These are phyloP conservation scores for Sporothrix brasiliensis DNA, from an alignment of 2,329 filamentous ascomycete species.

Conservation along the genomic window DNA sequence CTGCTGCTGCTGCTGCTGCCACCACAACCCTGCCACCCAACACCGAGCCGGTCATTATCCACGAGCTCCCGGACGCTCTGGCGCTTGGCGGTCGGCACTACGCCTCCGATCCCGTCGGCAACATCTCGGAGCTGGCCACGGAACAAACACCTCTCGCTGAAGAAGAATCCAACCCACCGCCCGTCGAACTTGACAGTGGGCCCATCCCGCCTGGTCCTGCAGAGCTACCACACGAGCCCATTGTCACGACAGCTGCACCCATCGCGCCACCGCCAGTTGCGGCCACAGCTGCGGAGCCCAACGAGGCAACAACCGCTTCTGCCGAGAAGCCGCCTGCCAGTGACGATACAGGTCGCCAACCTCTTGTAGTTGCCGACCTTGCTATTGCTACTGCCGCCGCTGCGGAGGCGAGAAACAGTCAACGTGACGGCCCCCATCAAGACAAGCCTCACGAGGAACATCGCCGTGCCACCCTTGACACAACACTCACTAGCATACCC, in stretches of 20 bases:
- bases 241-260: constrained; percentile 20
- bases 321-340: neutral
- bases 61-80: constrained; percentile 41
- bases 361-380: constrained; percentile 21
- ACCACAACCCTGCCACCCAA: constrained; percentile 40
- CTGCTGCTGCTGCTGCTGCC: neutral
- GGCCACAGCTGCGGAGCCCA: neutral
- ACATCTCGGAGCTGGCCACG: constrained; percentile 54
- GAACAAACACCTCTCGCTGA: constrained; percentile 47
- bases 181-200: constrained; percentile 50
- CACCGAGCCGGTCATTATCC: neutral
- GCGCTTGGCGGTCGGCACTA: constrained; percentile 34
- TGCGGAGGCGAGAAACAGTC: neutral
- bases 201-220: constrained; percentile 41
- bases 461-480: neutral
- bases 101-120: constrained; percentile 48
- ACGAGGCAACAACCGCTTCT: neutral
- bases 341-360: constrained; percentile 28
- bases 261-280: neutral
- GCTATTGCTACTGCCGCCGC: constrained; percentile 5
- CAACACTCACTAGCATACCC: constrained; percentile 32
- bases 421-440: neutral
- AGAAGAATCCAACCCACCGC: constrained; percentile 50
- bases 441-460: constrained; percentile 14
- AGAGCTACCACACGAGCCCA: constrained; percentile 47